Evolutionary conservation across 2,329 filamentous ascomycete genomes (phyloP), one percentile per base, ranked within the genome.

Genomic region (Alternaria rosae): DNA sequence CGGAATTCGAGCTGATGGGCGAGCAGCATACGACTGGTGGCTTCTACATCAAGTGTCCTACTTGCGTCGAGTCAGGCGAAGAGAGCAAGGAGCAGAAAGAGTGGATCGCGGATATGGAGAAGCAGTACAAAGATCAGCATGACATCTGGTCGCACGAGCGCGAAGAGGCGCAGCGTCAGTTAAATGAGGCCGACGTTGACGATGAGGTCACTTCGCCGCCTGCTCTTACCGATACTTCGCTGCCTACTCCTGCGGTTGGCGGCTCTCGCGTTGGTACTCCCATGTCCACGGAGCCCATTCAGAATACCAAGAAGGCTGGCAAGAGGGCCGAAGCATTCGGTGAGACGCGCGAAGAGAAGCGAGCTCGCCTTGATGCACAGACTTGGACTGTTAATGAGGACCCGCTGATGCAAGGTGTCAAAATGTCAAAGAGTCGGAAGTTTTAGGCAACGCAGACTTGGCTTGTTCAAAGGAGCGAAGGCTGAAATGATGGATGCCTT

Each of bases 11-110:
- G 57, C 65, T 84, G n/a, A 75, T 87, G 1, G 81, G 79, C 1
- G 86, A 84, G 57, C 72, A 71, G 0, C 73, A 78, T 4, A 75
- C 78, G 3, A 61, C 69, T 0, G 81, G 84, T 26, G 84, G 83
- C 0, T 88, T 83, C 73, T 88, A 84, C 66, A 79, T 88, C 57
- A 80, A 84, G 42, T 88, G 85, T 64, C 76, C 78, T 0, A 64
- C 67, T 12, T 88, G 86, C 62, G 56, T 70, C 1, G 64, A 73
- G 3, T 7, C 43, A 0, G 58, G 53, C 3, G 57, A 67, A 4
- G 66, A 73, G 13, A 65, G 70, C 32, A 54, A 70, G 25, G 66
- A 68, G 10, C 65, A 69, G 28, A 69, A 60, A 28, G 55, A 64
- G 11, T 79, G 76, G 76, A 48, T 72, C 20, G 42, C 63, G 28